These are phyloP conservation scores for Pichia kluyveri DNA, from an alignment of 805 yeast genomes.

Conservation along the genomic window DNA sequence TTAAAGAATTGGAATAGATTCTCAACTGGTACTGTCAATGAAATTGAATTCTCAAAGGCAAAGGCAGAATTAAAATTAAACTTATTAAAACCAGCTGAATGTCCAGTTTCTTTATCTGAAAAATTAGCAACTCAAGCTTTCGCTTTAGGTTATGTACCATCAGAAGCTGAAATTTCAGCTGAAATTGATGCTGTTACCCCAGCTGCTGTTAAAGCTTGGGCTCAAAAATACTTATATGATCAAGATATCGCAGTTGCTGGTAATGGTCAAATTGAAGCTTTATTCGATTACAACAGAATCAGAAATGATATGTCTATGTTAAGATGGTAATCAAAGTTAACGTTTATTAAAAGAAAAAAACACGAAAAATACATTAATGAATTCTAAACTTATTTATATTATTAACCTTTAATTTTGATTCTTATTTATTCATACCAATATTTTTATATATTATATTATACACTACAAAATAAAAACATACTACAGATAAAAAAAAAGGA, in stretches of 20 bases:
- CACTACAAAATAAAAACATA: too few species aligned
- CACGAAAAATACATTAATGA: neutral
- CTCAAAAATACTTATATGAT: slow-evolving; percentile 69
- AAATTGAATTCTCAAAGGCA: slow-evolving; percentile 71
- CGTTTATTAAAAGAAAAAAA: neutral
- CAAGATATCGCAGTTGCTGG: slow-evolving; percentile 77
- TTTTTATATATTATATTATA: neutral
- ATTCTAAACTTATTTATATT: neutral
- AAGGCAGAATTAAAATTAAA: slow-evolving; percentile 62
- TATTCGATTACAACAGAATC: slow-evolving; percentile 76
- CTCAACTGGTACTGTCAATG: slow-evolving; percentile 57
- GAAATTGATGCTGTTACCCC: slow-evolving; percentile 56
- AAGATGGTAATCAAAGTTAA: slow-evolving; percentile 48
- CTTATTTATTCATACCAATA: neutral
- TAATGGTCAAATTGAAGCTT: slow-evolving; percentile 78
- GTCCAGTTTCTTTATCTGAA: slow-evolving; percentile 35
- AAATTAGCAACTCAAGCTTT: slow-evolving; percentile 49
- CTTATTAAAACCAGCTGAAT: slow-evolving; percentile 37
- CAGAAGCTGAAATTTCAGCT: slow-evolving; percentile 49
- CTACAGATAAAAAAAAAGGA: too few species aligned
- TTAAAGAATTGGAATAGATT: slow-evolving; percentile 85
- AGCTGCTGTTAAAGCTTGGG: slow-evolving; percentile 62
- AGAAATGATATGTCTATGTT: slow-evolving; percentile 86
- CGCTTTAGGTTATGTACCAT: slow-evolving; percentile 52
- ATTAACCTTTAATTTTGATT: too few species aligned